These are phyloP conservation scores for Botryotinia convoluta DNA, from an alignment of 2,329 filamentous ascomycete species.

Conservation along the genomic window DNA sequence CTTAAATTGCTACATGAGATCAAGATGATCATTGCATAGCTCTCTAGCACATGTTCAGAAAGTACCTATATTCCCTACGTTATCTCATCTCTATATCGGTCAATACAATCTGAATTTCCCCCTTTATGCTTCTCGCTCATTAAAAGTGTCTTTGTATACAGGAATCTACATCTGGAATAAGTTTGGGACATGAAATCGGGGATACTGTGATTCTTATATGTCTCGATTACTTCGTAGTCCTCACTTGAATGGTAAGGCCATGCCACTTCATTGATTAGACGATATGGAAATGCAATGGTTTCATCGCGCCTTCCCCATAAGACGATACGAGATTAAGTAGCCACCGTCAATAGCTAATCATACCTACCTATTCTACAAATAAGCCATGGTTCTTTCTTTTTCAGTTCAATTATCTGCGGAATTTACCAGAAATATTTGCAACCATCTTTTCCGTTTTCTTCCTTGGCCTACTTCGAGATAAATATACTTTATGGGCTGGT, in stretches of 20 bases:
- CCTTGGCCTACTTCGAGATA: not conserved
- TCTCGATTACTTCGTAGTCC: not conserved
- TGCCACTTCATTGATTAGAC: not conserved
- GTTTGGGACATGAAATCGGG: not conserved
- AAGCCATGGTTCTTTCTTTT: not conserved
- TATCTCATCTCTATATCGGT: not conserved
- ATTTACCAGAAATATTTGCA: not conserved
- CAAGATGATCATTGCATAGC: not conserved
- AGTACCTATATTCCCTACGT: not conserved
- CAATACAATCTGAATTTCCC: too few species aligned
- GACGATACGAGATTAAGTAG: not conserved
- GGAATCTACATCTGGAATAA: not conserved
- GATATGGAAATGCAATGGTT: too few species aligned
- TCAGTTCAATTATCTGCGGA: not conserved
- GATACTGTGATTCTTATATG: not conserved
- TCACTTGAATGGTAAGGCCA: not conserved
- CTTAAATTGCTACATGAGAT: not conserved
- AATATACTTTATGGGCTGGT: not conserved
- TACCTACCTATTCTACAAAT: too few species aligned
- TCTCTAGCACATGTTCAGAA: not conserved
- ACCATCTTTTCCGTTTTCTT: not conserved
- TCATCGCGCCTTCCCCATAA: not conserved
- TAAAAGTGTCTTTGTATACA: not conserved
- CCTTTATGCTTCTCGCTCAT: too few species aligned
- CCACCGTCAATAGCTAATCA: not conserved